phyloP scores from a whole-genome alignment of 2,329 filamentous ascomycete species.

The Neurospora sp. region DNA sequence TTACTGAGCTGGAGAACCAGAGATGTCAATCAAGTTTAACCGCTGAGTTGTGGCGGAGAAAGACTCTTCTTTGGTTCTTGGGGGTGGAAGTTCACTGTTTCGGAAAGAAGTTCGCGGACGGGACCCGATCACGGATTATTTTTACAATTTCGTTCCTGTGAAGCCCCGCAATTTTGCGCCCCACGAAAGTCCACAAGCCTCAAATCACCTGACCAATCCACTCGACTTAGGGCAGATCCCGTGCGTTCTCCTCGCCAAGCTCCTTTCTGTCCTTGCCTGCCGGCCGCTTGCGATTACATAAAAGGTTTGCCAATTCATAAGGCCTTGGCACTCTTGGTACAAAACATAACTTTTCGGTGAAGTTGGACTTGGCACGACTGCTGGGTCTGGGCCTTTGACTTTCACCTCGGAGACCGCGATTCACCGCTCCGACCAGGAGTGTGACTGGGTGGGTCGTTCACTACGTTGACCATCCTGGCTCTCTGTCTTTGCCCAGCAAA shows the following conservation, averaged over 20 bases:
- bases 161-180: constrained; percentile 13
- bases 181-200: constrained; percentile 7
- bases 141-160: constrained; percentile 19
- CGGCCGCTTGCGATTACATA: neutral
- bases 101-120: constrained; percentile 18
- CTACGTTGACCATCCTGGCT: neutral
- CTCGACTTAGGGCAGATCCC: constrained; percentile 15
- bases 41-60: constrained; percentile 90
- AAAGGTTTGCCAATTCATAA: neutral
- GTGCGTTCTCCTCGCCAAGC: neutral
- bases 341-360: neutral
- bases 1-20: constrained; percentile 51
- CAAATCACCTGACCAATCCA: constrained; percentile 13
- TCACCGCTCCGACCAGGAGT: neutral
- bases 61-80: constrained; percentile 88
- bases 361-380: neutral
- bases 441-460: neutral
- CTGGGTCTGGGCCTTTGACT: neutral
- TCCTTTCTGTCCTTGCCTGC: neutral
- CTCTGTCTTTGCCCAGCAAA: constrained; percentile 3
- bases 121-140: constrained; percentile 15
- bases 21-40: constrained; percentile 99
- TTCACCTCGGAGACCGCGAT: neutral
- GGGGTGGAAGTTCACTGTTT: constrained; percentile 24
- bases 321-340: neutral